phyloP scores from a whole-genome alignment of 2,329 filamentous ascomycete genomes.

The Neospermospora avenae region DNA sequence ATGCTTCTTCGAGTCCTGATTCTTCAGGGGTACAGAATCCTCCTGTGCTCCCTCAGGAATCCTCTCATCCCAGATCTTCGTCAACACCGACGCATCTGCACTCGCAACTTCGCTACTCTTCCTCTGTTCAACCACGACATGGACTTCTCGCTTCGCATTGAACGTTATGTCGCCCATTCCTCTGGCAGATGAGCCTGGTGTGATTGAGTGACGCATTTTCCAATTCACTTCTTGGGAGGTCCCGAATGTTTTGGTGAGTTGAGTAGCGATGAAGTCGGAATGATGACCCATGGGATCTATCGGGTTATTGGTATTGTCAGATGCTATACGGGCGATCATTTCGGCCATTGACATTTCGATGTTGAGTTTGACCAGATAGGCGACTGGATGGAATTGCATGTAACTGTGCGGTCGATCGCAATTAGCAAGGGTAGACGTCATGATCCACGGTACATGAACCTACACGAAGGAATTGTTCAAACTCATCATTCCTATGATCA shows the following conservation, averaged over 20 bases:
- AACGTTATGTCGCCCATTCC: conserved; percentile 2
- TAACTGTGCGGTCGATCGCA: conserved; percentile 22
- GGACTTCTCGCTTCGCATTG: conserved; percentile 17
- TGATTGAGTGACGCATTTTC: background rate
- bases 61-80: background rate
- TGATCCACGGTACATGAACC: conserved; percentile 2
- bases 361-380: conserved; percentile 43
- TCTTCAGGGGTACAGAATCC: background rate
- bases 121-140: conserved; percentile 13
- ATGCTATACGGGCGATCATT: conserved; percentile 35
- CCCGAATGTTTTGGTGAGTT: conserved; percentile 9
- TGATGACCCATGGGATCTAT: background rate
- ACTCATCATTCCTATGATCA: conserved; percentile 41
- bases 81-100: background rate
- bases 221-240: background rate
- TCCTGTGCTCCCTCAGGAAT: background rate
- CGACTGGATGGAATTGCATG: conserved; percentile 42
- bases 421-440: background rate
- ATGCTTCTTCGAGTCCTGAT: background rate
- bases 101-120: background rate
- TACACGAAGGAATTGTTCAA: conserved; percentile 36
- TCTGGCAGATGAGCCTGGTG: background rate
- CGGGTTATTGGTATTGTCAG: conserved; percentile 1
- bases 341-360: conserved; percentile 45
- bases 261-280: background rate